Base-by-base conservation (phyloP, 345 rosid species). In the Raphanus sativus region DNA sequence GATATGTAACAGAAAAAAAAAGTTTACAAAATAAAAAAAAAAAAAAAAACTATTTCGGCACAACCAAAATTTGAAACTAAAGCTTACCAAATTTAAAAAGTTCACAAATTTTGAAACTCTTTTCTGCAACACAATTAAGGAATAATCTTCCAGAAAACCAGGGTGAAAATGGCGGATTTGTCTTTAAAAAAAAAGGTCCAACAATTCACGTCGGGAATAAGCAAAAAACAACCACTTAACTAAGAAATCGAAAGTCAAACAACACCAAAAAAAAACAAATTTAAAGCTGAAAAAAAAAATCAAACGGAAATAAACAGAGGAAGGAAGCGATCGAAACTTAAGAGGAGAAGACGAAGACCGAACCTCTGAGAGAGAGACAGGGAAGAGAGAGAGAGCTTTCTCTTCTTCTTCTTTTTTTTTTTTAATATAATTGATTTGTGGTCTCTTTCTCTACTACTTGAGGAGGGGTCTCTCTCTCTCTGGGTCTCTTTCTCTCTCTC, bases 401-500 rank as follows among this genome's bases (percentile, higher is more conserved):
- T 63, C 26, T 64, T 7, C 36, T 63, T 58, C 26, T 16, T 21
- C 9, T 48, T 8, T 5, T 45, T 13, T 45, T 11, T 45, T 1
- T 42, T 12, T 36, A 8, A 8, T 73, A 30, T 24, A 25, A 10
- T 74, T 74, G 70, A 52, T 64, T 21, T 74, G 67, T 59, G 76
- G 42, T 48, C 76, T 58, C 56, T 79, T 78, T 79, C 58, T 15
- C 58, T 56, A 24, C 61, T 56, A 59, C 63, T 71, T 72, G 81
- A 28, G 75, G 71, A 48, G 17, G 17, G 50, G 13, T 13, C 16
- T 48, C 7, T 48, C 54, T 79, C 78, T 60, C 65, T 79, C 82
- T 79, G 71, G 50, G 82, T 69, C 74, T 78, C 76, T 70, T 69
- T 71, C 48, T 77, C 15, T n/a, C n/a, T n/a, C n/a, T 42, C 48